Conservation (phyloP, 352 stramenopile species). For the Globisporangium camurandrum region DNA sequence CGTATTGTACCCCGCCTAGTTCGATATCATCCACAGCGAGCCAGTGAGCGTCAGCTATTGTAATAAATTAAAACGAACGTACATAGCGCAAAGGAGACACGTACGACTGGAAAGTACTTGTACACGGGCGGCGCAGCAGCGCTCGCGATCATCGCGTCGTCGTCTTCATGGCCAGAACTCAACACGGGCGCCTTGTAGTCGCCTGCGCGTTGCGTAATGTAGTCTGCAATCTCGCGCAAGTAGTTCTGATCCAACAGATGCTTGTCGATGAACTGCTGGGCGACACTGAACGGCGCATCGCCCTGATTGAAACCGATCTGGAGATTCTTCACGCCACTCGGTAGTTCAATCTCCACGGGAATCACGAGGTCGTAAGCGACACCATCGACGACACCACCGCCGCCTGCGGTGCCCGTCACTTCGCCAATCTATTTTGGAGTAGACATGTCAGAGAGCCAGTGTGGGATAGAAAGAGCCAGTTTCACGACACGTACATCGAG, state of each 20-base stretch:
- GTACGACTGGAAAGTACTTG: slow-evolving; percentile 68
- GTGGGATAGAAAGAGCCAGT: background rate
- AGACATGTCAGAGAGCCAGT: background rate
- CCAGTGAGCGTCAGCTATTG: slow-evolving; percentile 13
- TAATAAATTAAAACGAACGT: no score
- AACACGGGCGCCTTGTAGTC: slow-evolving; percentile 68
- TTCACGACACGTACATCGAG: slow-evolving; percentile 80
- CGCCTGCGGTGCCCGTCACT: slow-evolving; percentile 74
- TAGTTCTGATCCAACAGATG: slow-evolving; percentile 93
- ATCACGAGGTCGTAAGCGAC: slow-evolving; percentile 94
- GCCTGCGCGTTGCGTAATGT: slow-evolving; percentile 90
- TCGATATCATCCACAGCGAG: slow-evolving; percentile 13
- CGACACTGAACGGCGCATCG: slow-evolving; percentile 95
- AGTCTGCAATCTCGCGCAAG: slow-evolving; percentile 92
- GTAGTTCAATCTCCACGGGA: slow-evolving; percentile 94
- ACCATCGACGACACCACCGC: slow-evolving; percentile 87
- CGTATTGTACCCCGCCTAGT: slow-evolving; percentile 79
- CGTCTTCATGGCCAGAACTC: slow-evolving; percentile 24
- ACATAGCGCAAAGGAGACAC: slow-evolving; percentile 13
- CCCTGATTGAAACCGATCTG: slow-evolving; percentile 97
- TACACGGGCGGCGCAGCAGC: slow-evolving; percentile 14
- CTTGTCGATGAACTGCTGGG: slow-evolving; percentile 95
- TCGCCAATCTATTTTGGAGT: slow-evolving; percentile 77
- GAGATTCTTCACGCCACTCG: slow-evolving; percentile 89
- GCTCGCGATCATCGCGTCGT: slow-evolving; percentile 4